Conservation (phyloP, 805 yeast species). For the Schizosaccharomyces octosporus region DNA sequence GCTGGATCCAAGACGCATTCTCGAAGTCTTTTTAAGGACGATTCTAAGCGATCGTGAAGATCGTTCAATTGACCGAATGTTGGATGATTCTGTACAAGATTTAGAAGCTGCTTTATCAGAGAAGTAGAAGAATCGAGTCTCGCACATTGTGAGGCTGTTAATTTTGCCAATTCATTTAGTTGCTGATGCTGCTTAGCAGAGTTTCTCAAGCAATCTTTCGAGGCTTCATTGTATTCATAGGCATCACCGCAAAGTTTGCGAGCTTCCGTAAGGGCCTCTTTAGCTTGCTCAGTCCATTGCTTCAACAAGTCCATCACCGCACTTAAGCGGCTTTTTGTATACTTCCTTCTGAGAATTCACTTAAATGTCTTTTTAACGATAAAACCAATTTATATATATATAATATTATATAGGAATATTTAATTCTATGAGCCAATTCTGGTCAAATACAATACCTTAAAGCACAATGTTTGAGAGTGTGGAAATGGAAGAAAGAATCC, state of each 20-base stretch:
- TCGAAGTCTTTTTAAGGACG: background rate
- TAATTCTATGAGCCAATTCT: too few species aligned
- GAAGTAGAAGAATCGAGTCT: background rate
- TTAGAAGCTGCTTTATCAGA: background rate
- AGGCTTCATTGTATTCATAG: background rate
- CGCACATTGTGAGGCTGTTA: background rate
- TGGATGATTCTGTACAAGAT: background rate
- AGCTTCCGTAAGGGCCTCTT: background rate
- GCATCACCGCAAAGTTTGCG: background rate
- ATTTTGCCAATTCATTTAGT: background rate
- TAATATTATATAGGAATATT: too few species aligned
- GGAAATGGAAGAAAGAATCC: too few species aligned
- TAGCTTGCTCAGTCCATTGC: background rate
- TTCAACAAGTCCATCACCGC: conserved; percentile 1
- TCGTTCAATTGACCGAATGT: background rate
- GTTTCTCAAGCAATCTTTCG: background rate
- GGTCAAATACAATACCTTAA: too few species aligned
- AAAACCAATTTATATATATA: too few species aligned
- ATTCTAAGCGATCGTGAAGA: background rate
- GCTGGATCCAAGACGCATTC: background rate
- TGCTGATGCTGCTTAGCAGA: background rate
- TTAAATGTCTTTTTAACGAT: background rate
- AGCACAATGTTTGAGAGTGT: too few species aligned
- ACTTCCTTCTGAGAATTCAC: background rate
- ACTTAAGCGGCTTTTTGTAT: background rate